Base-by-base conservation (phyloP, 2,329 filamentous ascomycete genomes). In the Claviceps pazoutovae region DNA sequence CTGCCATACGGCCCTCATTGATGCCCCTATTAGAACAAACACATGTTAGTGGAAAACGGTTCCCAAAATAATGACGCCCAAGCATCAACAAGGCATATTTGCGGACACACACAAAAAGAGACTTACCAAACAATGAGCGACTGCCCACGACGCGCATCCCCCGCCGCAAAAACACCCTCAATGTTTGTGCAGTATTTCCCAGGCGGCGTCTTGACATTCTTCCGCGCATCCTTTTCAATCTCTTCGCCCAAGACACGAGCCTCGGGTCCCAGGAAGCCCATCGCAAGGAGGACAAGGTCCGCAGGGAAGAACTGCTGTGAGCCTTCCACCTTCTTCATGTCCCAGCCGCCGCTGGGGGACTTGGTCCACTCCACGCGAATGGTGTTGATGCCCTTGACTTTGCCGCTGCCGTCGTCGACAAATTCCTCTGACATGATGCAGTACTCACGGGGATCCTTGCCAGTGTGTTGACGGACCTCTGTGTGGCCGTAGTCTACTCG, bases 401-500 rank as follows among this genome's bases (percentile, higher is more conserved):
- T 84, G 65, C 90, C 90, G 48, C 71, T 80, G 56, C 88, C 90
- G 61, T 95, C 88, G 58, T 90, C 88, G 55, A 94, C 88, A 60
- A 97, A 97, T 62, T 95, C 88, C 73, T 94, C 91, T 17, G 89
- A 95, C 88, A 96, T 95, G 71, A 97, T 89, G 74, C 90, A 96
- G 76, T 86, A 97, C 73, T 96, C 91, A 61, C 91, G 88, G 53
- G 91, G 91, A 63, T 96, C 91, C 67, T 90, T 90, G 71, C 91
- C 91, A 74, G 90, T 91, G 74, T 96, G 90, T 60, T 91, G 89
- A 69, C 91, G 89, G 62, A 96, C 91, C 70, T 97, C 91, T 16
- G 84, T 85, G 75, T 97, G 91, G 52, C 91, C 91, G 64, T 97
- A 97, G 71, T 97, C 91, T n/a, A 96, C 87, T 61, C 91, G 89